phyloP scores from a whole-genome alignment of 1,139 yeast genomes.

The Candida pseudoviswanathii region DNA sequence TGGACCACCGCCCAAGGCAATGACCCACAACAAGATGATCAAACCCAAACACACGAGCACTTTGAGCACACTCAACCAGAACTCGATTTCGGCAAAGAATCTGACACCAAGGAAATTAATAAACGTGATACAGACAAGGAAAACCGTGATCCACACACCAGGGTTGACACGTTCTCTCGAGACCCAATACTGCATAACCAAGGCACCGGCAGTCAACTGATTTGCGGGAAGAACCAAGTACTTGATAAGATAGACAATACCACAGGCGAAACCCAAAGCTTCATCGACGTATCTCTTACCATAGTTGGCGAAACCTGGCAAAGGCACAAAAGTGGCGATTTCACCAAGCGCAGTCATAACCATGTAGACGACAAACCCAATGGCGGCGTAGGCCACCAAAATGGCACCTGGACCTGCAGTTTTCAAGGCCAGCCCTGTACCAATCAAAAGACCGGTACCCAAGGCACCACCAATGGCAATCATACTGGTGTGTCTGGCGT shows the following conservation, averaged over 20 bases:
- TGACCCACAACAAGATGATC: slow-evolving; percentile 48
- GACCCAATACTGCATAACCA: slow-evolving; percentile 66
- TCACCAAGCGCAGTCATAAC: slow-evolving; percentile 77
- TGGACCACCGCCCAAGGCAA: slow-evolving; percentile 63
- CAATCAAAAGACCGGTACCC: slow-evolving; percentile 65
- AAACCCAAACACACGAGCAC: slow-evolving; percentile 60
- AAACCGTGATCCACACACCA: slow-evolving; percentile 61
- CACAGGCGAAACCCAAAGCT: slow-evolving; percentile 75
- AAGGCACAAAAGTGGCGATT: slow-evolving; percentile 71
- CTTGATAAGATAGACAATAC: slow-evolving; percentile 59
- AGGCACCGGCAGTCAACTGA: slow-evolving; percentile 59
- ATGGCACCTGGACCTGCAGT: slow-evolving; percentile 73
- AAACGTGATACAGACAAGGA: slow-evolving; percentile 44
- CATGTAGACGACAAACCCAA: slow-evolving; percentile 65
- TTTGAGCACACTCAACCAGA: slow-evolving; percentile 63
- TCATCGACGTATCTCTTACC: slow-evolving; percentile 69
- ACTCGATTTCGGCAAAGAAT: slow-evolving; percentile 68
- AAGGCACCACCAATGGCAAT: slow-evolving; percentile 54
- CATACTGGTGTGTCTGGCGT: slow-evolving; percentile 76
- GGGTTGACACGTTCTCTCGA: slow-evolving; percentile 47
- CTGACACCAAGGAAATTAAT: slow-evolving; percentile 66
- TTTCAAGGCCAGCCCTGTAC: slow-evolving; percentile 65
- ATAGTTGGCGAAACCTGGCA: slow-evolving; percentile 74
- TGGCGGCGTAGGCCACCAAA: slow-evolving; percentile 58
- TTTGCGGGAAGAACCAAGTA: slow-evolving; percentile 70